A percentile compares a stretch with the other conserved stretches of the same genome.
Evolutionary conservation across 768 basidiomycete genomes (phyloP).

Genomic region (Auriscalpium microsporum): DNA sequence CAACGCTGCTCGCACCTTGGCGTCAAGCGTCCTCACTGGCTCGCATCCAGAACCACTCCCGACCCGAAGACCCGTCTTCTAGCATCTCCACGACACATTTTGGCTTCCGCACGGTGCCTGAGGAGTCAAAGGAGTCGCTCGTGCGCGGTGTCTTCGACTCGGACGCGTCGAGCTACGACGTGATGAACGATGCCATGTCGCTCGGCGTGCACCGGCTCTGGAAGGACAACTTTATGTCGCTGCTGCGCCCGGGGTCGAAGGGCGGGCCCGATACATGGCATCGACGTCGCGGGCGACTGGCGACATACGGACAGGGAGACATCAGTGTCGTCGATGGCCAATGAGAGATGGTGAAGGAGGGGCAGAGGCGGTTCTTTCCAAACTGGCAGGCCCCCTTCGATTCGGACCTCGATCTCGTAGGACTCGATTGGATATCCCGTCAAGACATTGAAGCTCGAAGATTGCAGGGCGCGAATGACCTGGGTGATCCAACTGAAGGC

Average conservation of each 20-base stretch:
- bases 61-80: constrained; percentile 3
- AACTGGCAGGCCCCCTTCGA: too few species aligned
- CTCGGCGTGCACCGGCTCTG: constrained; percentile 93
- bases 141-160: constrained; percentile 94
- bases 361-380: background rate
- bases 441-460: too few species aligned
- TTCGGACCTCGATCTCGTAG: too few species aligned
- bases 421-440: too few species aligned
- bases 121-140: constrained; percentile 78
- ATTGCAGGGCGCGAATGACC: too few species aligned
- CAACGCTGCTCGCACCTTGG: too few species aligned
- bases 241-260: constrained; percentile 66
- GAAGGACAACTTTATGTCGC: constrained; percentile 85
- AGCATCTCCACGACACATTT: constrained; percentile 67
- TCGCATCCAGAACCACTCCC: constrained; percentile 2
- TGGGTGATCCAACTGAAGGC: too few species aligned
- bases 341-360: constrained; percentile 88
- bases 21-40: background rate
- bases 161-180: constrained; percentile 89
- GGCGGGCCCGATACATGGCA: constrained; percentile 69
- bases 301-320: too few species aligned
- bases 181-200: constrained; percentile 99
- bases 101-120: constrained; percentile 85
- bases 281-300: constrained; percentile 96
- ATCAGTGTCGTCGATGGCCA: too few species aligned